These are phyloP conservation scores for Rusavskia elegans DNA, from an alignment of 495 filamentous ascomycete genomes.

Conservation along the genomic window DNA sequence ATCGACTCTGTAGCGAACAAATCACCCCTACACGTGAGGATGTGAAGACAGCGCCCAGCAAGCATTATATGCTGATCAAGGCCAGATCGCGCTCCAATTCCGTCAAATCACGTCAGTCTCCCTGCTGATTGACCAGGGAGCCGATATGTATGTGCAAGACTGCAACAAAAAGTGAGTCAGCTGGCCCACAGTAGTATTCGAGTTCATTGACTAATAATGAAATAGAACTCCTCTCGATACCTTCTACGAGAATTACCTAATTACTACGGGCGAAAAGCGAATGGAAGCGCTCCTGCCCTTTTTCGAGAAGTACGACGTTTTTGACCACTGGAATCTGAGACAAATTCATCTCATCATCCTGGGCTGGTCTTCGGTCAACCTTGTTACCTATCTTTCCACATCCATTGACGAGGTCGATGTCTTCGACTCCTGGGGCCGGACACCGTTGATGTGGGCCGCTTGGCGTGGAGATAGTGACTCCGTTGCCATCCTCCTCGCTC, in stretches of 20 bases:
- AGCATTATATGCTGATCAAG: not conserved
- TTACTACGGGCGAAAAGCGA: not conserved
- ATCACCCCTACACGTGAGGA: constrained; percentile 4
- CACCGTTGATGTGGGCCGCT: constrained; percentile 6
- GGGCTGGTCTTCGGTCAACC: not conserved
- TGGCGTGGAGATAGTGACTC: constrained; percentile 4
- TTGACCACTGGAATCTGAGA: constrained; percentile 4
- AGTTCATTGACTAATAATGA: not conserved
- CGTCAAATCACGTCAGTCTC: not conserved
- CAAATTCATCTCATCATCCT: constrained; percentile 7
- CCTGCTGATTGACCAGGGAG: constrained; percentile 2
- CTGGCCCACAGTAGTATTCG: not conserved
- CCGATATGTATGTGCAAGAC: constrained; percentile 4
- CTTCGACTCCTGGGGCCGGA: constrained; percentile 4
- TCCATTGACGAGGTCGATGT: constrained; percentile 1
- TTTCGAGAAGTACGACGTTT: constrained; percentile 3
- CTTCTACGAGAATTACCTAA: constrained; percentile 5
- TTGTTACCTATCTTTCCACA: not conserved
- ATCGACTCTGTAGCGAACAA: constrained; percentile 3
- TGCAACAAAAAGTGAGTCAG: constrained; percentile 4
- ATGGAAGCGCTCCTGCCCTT: not conserved
- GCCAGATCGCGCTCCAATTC: constrained; percentile 4
- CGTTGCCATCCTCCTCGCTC: not conserved
- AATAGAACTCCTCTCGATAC: constrained; percentile 4
- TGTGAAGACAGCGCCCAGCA: not conserved